Evolutionary conservation across 2,329 filamentous ascomycete genomes (phyloP).

Genomic region (Rasamsonia emersonii): DNA sequence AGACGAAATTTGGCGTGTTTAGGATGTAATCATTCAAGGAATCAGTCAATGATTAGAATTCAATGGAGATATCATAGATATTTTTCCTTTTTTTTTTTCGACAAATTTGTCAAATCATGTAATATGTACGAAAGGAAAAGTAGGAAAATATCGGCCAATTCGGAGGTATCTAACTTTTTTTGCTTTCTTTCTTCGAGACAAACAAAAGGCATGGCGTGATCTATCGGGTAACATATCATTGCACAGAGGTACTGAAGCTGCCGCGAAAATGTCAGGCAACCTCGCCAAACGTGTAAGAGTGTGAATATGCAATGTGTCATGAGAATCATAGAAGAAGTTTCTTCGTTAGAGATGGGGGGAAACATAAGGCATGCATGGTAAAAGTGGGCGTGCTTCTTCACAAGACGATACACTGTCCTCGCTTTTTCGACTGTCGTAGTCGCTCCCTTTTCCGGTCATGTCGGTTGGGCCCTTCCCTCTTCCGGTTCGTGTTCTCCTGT

Average conservation of each 20-base stretch:
- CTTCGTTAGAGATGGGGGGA: too few species aligned
- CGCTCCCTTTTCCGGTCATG: slow-evolving; percentile 27
- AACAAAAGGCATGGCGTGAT: too few species aligned
- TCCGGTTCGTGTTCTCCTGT: slow-evolving; percentile 19
- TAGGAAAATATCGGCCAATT: not conserved
- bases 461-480: slow-evolving; percentile 25
- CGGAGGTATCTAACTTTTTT: slow-evolving; percentile 5
- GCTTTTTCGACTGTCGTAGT: slow-evolving; percentile 22
- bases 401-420: slow-evolving; percentile 32
- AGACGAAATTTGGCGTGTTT: slow-evolving; percentile 69
- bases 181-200: too few species aligned
- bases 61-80: too few species aligned
- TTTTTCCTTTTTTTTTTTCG: slow-evolving; percentile 2
- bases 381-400: slow-evolving; percentile 13
- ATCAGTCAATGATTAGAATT: too few species aligned
- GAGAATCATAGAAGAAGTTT: not conserved
- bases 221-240: too few species aligned
- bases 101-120: too few species aligned
- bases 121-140: too few species aligned
- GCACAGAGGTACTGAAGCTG: too few species aligned
- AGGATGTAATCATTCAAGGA: too few species aligned
- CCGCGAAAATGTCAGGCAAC: too few species aligned
- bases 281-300: too few species aligned
- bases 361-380: slow-evolving; percentile 4
- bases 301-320: not conserved